Base-by-base conservation (phyloP, 768 basidiomycete species). In the Tylopilus balloui region DNA sequence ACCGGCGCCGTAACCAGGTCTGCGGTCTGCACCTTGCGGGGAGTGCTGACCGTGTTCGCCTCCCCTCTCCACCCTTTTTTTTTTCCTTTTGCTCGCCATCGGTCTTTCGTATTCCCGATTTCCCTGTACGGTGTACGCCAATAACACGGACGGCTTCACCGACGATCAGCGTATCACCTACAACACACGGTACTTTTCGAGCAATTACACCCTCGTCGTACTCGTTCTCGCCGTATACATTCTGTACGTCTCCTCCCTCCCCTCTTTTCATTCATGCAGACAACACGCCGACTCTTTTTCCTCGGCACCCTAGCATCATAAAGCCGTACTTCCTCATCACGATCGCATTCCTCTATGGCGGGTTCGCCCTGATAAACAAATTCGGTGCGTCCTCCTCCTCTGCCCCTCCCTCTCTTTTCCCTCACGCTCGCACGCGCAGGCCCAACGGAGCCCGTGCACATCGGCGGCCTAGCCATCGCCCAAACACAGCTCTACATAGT, bases 151-250 rank as follows among this genome's bases (percentile, higher is more conserved):
- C 5, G 14, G 32, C 14, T 7, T 32, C 7, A n/a, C 6, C n/a
- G n/a, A 34, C 34, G 34, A 34, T 17, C 4, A 92, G 91, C 83
- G 92, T 51, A 89, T 94, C 78, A 89, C 90, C 20, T 92, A 95
- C 74, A 95, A 95, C 73, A 92, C 92, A 34, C 84, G 88, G 42
- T 90, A 89, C 65, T 90, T 89, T 70, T 90, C 88, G 49, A 85
- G 91, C 46, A 98, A 98, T 70, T 98, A 98, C 71, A 78, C 84
- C 39, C 68, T 92, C 63, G 79, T 94, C 59, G 73, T 92, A 15
- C 79, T 79, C 50, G 66, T 80, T 40, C 77, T 95, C 50, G 88
- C 81, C n/a, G 79, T 93, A 45, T 95, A 94, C 67, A 88, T 91
- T 3, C 56, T 92, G 90, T 94, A 67, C 65, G 81, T 73, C 35